Evolutionary conservation across 2,329 filamentous ascomycete genomes (phyloP), one percentile per base, ranked within the genome.

Genomic region (Verticillium zaregamsianum): DNA sequence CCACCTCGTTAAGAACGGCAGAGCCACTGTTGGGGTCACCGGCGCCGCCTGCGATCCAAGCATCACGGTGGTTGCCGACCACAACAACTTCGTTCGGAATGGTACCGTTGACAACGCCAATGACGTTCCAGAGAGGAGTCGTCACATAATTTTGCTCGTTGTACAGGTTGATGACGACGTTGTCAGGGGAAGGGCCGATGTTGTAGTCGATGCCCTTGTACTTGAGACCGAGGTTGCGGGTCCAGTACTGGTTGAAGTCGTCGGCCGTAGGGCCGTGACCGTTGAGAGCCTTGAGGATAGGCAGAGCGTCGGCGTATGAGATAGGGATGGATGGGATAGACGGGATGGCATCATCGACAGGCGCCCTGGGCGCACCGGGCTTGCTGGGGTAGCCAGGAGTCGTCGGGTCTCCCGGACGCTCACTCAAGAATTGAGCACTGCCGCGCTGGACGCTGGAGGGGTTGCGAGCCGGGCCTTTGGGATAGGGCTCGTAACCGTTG

Each of bases 351-450:
- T 84, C 80, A 23, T 92, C 82, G 0, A 89, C 86, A 8, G 92
- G 86, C 62, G 87, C 81, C 28, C 94, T 89, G 39, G 92, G 91
- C 28, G 82, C 90, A n/a, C 90, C 94, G 5, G 93, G 94, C 73
- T 94, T 94, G 0, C 93, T 97, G 8, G 94, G 91, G 71, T 97
- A 97, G 12, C 95, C 95, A 20, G 93, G 92, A 0, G 95, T 98
- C 0, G 95, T 80, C 73, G 94, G 94, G 70, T 98, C 85, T 65
- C 90, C 89, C 64, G 81, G 86, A 59, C 78, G 82, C 66, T 82
- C 80, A 80, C 89, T 92, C 63, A 97, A 75, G 69, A 92, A 96
- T 74, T 95, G 87, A 8, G 89, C 86, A 71, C 92, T 97, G 65
- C 94, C 94, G 67, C 94, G 84, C 77, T 98, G 93, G 12, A 98